A percentile compares a stretch with the other conserved stretches of the same genome.
Conservation (phyloP, 108 stramenopile genomes). For the Cylindrotheca closterium region DNA sequence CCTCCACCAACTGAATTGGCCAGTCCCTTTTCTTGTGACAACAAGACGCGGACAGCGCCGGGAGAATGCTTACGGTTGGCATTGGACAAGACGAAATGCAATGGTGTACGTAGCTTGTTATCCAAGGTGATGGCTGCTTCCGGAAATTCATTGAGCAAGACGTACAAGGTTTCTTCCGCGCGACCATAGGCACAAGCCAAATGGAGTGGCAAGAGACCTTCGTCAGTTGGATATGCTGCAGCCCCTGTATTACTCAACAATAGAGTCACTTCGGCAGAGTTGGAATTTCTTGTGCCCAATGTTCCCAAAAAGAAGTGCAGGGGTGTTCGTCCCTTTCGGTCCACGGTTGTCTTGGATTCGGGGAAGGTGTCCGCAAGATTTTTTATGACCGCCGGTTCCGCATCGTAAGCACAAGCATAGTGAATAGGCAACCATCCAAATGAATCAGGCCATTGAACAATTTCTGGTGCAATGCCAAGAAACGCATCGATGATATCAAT, state of each 20-base stretch:
- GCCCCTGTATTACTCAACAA: constrained; percentile 63
- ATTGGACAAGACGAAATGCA: constrained; percentile 82
- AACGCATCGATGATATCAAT: constrained; percentile 55
- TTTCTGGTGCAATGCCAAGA: constrained; percentile 46
- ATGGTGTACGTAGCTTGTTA: constrained; percentile 53
- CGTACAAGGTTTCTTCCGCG: constrained; percentile 59
- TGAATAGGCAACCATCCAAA: constrained; percentile 83
- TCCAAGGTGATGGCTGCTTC: constrained; percentile 57
- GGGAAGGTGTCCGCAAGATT: constrained; percentile 62
- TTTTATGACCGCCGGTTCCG: constrained; percentile 49
- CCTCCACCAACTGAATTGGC: constrained; percentile 58
- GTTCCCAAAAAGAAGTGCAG: constrained; percentile 76
- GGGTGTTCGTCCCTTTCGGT: constrained; percentile 71
- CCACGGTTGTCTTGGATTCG: constrained; percentile 50
- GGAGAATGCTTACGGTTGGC: constrained; percentile 66
- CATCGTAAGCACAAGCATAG: constrained; percentile 74
- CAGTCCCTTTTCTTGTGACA: constrained; percentile 47
- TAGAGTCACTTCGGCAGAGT: constrained; percentile 39
- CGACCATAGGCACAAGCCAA: constrained; percentile 88
- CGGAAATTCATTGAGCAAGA: constrained; percentile 55
- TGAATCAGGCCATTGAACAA: constrained; percentile 59
- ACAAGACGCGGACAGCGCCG: constrained; percentile 55
- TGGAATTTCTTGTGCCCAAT: constrained; percentile 13
- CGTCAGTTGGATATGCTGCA: constrained; percentile 61
- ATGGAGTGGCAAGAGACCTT: constrained; percentile 81